These are phyloP conservation scores for Acrocalymma vagum DNA, from an alignment of 2,329 filamentous ascomycete genomes.

Conservation along the genomic window DNA sequence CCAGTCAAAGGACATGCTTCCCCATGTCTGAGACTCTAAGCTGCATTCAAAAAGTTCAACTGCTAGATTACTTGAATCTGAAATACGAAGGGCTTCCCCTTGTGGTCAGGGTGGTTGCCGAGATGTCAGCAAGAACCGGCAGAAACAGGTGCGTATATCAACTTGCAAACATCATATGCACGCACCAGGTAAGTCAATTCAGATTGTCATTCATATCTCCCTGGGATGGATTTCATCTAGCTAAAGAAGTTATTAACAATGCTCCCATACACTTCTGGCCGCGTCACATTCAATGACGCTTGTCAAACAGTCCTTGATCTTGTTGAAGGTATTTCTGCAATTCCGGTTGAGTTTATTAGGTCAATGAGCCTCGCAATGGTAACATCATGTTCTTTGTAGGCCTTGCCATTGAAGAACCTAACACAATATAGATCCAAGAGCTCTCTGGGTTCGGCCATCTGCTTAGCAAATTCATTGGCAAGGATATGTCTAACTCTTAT, in stretches of 20 bases:
- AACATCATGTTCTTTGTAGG: conserved; percentile 1
- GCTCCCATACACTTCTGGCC: conserved; percentile 1
- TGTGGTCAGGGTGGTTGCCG: neutral
- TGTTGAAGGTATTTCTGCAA: conserved; percentile 2
- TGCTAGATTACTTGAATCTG: neutral
- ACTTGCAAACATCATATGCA: neutral
- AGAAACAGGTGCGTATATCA: neutral
- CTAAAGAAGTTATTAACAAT: neutral
- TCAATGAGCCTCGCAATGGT: conserved; percentile 4
- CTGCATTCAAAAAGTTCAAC: neutral
- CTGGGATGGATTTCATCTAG: too few species aligned
- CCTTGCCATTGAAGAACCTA: neutral
- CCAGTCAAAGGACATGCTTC: neutral
- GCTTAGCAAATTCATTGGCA: neutral
- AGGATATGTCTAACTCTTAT: neutral
- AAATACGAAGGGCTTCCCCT: neutral
- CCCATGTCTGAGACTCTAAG: neutral
- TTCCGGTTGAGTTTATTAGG: conserved; percentile 1
- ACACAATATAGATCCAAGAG: neutral
- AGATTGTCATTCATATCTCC: too few species aligned
- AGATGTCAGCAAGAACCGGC: neutral
- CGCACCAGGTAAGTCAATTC: conserved; percentile 1
- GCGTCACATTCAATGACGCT: neutral
- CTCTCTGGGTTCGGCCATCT: conserved; percentile 3
- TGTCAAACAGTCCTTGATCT: conserved; percentile 5